Conservation (phyloP, 805 yeast species). For the Saturnispora quitensis region DNA sequence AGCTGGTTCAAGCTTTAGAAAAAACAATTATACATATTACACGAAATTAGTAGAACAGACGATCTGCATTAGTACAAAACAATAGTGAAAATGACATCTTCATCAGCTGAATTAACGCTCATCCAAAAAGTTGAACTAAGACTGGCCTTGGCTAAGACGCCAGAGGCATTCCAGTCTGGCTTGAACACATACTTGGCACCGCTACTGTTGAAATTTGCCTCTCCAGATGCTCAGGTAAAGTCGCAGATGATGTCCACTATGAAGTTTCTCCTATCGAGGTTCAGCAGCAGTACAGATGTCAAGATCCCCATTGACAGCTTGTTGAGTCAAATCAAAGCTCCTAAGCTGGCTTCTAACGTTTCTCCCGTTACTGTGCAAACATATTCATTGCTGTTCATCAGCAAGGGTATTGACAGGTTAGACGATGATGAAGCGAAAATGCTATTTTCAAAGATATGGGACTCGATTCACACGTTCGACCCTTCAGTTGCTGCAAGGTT, state of each 20-base stretch:
- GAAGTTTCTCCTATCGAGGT: slow-evolving; percentile 57
- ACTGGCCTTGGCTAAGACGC: slow-evolving; percentile 65
- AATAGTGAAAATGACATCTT: neutral
- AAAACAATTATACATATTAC: no score
- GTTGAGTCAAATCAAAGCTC: slow-evolving; percentile 51
- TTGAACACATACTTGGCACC: slow-evolving; percentile 66
- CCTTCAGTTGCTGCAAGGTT: slow-evolving; percentile 39
- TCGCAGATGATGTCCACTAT: slow-evolving; percentile 53
- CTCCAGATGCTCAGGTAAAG: slow-evolving; percentile 59
- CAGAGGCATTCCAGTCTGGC: slow-evolving; percentile 51
- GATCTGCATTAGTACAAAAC: neutral
- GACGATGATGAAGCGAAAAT: slow-evolving; percentile 27
- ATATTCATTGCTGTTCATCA: slow-evolving; percentile 55
- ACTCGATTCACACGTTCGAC: slow-evolving; percentile 34
- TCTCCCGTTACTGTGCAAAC: slow-evolving; percentile 46
- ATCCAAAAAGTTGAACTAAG: slow-evolving; percentile 75
- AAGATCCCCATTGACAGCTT: slow-evolving; percentile 57
- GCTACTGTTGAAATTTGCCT: slow-evolving; percentile 64
- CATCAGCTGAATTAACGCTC: slow-evolving; percentile 41
- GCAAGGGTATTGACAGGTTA: slow-evolving; percentile 59
- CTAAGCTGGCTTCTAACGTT: slow-evolving; percentile 33
- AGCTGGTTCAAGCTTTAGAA: neutral
- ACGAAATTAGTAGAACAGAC: no score
- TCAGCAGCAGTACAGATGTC: slow-evolving; percentile 46
- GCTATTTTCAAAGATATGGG: slow-evolving; percentile 40